These are phyloP conservation scores for Oryza australiensis DNA, from an alignment of 176 grass and related monocot genomes.

Conservation along the genomic window DNA sequence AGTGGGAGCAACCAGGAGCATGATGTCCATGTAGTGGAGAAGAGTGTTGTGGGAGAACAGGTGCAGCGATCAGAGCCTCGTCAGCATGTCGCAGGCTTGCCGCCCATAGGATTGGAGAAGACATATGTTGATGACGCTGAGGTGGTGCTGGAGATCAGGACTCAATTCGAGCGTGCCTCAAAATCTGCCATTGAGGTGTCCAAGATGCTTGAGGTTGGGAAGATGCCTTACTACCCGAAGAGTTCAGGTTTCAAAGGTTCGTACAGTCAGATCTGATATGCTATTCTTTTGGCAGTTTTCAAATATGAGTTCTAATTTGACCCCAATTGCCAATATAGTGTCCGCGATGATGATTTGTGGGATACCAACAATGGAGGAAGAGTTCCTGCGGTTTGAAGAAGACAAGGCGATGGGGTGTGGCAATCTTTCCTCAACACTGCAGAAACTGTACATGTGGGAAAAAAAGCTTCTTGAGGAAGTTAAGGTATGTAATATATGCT, in stretches of 20 bases:
- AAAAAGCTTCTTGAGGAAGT: conserved; percentile 98
- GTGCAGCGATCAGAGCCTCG: conserved; percentile 40
- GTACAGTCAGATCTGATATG: conserved; percentile 8
- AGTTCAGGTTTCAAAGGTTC: conserved; percentile 80
- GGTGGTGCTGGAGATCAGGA: conserved; percentile 69
- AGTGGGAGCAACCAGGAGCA: conserved; percentile 58
- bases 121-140: conserved; percentile 70
- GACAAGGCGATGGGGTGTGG: conserved; percentile 74
- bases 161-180: conserved; percentile 77
- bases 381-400: conserved; percentile 68
- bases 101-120: conserved; percentile 37
- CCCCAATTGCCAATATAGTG: conserved; percentile 35
- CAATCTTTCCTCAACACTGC: conserved; percentile 93
- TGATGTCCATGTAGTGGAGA: conserved; percentile 86
- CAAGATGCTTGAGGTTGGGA: conserved; percentile 94
- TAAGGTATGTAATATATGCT: conserved; percentile 58
- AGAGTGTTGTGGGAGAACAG: conserved; percentile 70
- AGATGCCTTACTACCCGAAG: conserved; percentile 87
- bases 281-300: conserved; percentile 7
- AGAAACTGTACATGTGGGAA: conserved; percentile 97
- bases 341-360: conserved; percentile 82
- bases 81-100: conserved; percentile 48
- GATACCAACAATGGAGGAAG: conserved; percentile 60
- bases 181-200: conserved; percentile 71
- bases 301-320: conserved; percentile 16